Base-by-base conservation (phyloP, 2,329 filamentous ascomycete species). In the Lachnellula hyalina region DNA sequence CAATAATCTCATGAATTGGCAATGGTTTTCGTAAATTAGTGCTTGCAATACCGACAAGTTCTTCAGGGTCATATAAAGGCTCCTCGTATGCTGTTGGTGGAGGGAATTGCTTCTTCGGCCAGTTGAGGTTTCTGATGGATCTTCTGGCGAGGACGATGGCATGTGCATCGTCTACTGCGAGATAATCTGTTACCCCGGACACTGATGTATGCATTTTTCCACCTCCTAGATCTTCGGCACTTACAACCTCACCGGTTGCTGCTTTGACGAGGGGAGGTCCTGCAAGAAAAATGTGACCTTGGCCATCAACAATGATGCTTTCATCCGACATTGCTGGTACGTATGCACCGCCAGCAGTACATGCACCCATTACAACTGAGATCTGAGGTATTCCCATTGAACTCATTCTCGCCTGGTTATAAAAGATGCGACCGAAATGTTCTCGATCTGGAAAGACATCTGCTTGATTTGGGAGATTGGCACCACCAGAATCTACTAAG, bases 301-400 rank as follows among this genome's bases (percentile, higher is more conserved):
- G 92, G 51, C 92, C 87, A 67, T 90, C 85, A 40, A 97, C 94
- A 61, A 99, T 97, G 72, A 99, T 96, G 69, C 85, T 91, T 78
- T 97, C 94, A 70, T 97, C 94, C 57, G 89, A 93, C 93, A 99
- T 97, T 66, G 90, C 90, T 11, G 93, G 93, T 11, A 97, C 92
- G 70, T 99, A 97, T 23, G 93, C 93, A 47, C 93, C 93, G 49
- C 93, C 93, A 1, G 93, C 93, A 0, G 94, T 99, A 74, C 94
- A 99, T 44, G 93, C 89, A 0, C 93, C 93, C 93, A 99, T 96
- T 47, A 99, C 93, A 2, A 96, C 90, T 9, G 90, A 86, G 63
- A 99, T 88, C 69, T 97, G 93, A 1, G 93, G 93, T 58, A 97
- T 96, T 4, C 91, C 90, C 62, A 86, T 75, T 2, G 87, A 82